phyloP scores from a whole-genome alignment of 2,329 filamentous ascomycete species.

The Cordyceps fumosorosea region DNA sequence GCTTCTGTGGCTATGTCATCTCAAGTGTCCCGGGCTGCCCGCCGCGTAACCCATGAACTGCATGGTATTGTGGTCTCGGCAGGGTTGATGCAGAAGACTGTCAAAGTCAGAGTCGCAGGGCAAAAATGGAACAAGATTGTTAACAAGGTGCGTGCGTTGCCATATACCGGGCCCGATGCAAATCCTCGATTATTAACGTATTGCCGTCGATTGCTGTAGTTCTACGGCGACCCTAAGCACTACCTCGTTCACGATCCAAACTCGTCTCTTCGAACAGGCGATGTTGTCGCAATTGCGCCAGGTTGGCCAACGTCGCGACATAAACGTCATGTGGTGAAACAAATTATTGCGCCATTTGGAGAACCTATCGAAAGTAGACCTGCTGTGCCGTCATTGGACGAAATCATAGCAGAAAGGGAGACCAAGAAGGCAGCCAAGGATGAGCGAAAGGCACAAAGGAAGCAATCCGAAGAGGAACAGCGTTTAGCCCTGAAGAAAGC shows the following conservation, averaged over 20 bases:
- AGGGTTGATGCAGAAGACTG: conserved; percentile 70
- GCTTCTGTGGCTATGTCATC: conserved; percentile 29
- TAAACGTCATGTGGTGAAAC: conserved; percentile 68
- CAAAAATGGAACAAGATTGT: conserved; percentile 67
- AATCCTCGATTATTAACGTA: background rate
- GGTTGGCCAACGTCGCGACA: conserved; percentile 58
- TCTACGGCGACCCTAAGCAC: conserved; percentile 56
- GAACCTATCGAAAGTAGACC: conserved; percentile 57
- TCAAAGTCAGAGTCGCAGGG: conserved; percentile 67
- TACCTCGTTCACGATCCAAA: conserved; percentile 74
- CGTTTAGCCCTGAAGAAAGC: conserved; percentile 20
- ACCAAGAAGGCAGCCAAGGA: conserved; percentile 51
- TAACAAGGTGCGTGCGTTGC: conserved; percentile 52
- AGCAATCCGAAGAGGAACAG: conserved; percentile 17
- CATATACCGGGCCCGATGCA: background rate
- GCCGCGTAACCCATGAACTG: conserved; percentile 43
- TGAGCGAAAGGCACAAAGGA: conserved; percentile 36
- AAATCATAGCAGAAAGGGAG: conserved; percentile 50
- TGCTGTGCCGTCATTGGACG: conserved; percentile 56
- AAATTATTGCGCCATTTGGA: conserved; percentile 65
- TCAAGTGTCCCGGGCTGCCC: conserved; percentile 34
- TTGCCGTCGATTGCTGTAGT: conserved; percentile 20
- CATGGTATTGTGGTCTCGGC: conserved; percentile 70
- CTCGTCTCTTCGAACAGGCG: conserved; percentile 64
- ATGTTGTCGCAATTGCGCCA: conserved; percentile 64